phyloP scores from a whole-genome alignment of 1,139 yeast genomes.

The Hansenula lynferdii region DNA sequence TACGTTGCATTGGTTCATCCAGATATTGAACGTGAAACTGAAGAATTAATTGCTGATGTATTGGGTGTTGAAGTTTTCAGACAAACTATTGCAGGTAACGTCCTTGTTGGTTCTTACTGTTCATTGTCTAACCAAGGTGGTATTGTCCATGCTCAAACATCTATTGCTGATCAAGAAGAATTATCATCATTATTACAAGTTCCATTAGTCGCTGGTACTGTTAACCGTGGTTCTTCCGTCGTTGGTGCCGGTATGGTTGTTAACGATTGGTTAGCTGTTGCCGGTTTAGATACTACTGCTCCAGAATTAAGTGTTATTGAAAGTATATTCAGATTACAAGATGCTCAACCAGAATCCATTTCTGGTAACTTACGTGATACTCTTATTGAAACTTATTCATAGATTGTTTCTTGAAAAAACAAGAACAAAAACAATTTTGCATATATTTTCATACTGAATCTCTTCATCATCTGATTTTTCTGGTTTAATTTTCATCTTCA shows the following conservation, averaged over 20 bases:
- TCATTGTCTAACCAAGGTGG: constrained; percentile 97
- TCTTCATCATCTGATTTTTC: neutral
- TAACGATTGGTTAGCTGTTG: constrained; percentile 96
- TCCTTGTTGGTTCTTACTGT: constrained; percentile 95
- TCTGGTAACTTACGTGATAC: constrained; percentile 86
- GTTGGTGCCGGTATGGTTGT: constrained; percentile 99
- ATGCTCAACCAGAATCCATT: constrained; percentile 81
- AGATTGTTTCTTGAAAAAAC: neutral
- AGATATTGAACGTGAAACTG: constrained; percentile 98
- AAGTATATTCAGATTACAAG: constrained; percentile 89
- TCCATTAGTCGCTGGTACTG: constrained; percentile 98
- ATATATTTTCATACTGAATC: neutral
- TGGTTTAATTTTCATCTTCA: neutral
- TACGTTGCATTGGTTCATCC: constrained; percentile 99
- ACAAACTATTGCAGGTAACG: constrained; percentile 98
- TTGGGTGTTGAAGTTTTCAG: constrained; percentile 98
- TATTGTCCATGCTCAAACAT: constrained; percentile 95
- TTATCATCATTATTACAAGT: constrained; percentile 92
- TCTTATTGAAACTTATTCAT: constrained; percentile 75
- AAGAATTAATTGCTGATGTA: constrained; percentile 98
- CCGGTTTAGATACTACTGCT: constrained; percentile 97
- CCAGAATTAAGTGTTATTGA: constrained; percentile 97
- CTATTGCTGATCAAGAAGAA: constrained; percentile 97
- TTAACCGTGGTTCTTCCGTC: constrained; percentile 95
- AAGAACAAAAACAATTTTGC: neutral